Evolutionary conservation across 1,284 basidiomycete genomes (phyloP).

Genomic region (Fomes fomentarius): DNA sequence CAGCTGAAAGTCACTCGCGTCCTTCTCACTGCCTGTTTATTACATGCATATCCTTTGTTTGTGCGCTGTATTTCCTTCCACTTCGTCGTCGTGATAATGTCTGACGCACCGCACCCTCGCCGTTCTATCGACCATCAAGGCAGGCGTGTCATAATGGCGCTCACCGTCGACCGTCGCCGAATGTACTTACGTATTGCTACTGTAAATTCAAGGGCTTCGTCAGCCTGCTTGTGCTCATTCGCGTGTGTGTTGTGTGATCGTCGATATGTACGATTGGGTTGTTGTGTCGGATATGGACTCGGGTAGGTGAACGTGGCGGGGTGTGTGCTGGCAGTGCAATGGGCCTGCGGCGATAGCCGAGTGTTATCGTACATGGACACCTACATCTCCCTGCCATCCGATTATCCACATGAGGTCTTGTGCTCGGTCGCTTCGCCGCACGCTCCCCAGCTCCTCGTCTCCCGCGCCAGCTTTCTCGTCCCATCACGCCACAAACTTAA

Average conservation of each 20-base stretch:
- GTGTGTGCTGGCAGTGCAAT: no score
- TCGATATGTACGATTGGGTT: background rate
- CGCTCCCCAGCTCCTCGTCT: background rate
- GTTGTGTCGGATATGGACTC: no score
- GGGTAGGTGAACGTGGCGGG: no score
- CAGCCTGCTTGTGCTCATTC: background rate
- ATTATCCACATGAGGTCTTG: slow-evolving; percentile 1
- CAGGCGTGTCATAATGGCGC: slow-evolving; percentile 3
- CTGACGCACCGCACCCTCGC: background rate
- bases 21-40: slow-evolving; percentile 8
- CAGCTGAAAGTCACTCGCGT: background rate
- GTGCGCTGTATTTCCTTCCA: slow-evolving; percentile 10
- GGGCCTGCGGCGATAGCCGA: slow-evolving; percentile 4
- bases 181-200: background rate
- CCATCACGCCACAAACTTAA: background rate
- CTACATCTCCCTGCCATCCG: background rate
- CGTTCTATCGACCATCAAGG: background rate
- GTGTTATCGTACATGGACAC: slow-evolving; percentile 6
- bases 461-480: background rate
- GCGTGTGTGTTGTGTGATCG: background rate
- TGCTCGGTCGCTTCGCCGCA: background rate
- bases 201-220: background rate
- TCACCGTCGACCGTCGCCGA: background rate
- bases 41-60: slow-evolving; percentile 13
- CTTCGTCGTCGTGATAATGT: slow-evolving; percentile 1